Evolutionary conservation across 805 yeast species (phyloP).

Genomic region (Phaffomyces thermotolerans): DNA sequence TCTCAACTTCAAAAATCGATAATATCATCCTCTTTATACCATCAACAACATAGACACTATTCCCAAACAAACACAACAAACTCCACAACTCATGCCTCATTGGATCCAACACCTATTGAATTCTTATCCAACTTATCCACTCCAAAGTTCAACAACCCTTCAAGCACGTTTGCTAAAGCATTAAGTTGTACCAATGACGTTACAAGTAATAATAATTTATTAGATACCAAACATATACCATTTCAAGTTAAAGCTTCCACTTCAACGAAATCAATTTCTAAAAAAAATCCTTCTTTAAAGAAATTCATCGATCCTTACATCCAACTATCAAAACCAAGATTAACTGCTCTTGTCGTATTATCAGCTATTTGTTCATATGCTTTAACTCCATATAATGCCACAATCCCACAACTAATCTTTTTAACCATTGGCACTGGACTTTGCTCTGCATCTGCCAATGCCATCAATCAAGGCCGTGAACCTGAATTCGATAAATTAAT

Average conservation of each 20-base stretch:
- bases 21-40: no score
- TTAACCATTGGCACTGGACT: conserved; percentile 81
- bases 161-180: conserved; percentile 20
- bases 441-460: conserved; percentile 91
- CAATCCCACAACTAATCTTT: conserved; percentile 60
- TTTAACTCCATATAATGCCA: conserved; percentile 75
- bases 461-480: conserved; percentile 95
- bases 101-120: conserved; percentile 32
- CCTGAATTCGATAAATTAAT: conserved; percentile 81
- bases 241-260: conserved; percentile 46
- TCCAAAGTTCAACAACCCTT: conserved; percentile 6
- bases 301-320: conserved; percentile 53
- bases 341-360: conserved; percentile 80
- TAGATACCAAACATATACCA: conserved; percentile 35
- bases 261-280: conserved; percentile 13
- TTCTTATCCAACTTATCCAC: conserved; percentile 28
- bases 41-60: conserved; percentile 1
- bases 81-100: conserved; percentile 1
- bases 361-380: conserved; percentile 94
- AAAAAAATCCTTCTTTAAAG: conserved; percentile 24
- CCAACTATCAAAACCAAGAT: conserved; percentile 83
- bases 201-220: conserved; percentile 1
- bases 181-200: conserved; percentile 30
- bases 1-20: no score
- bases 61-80: background rate